Evolutionary conservation across 768 basidiomycete species (phyloP).

Genomic region (Leucocoprinus sp.): DNA sequence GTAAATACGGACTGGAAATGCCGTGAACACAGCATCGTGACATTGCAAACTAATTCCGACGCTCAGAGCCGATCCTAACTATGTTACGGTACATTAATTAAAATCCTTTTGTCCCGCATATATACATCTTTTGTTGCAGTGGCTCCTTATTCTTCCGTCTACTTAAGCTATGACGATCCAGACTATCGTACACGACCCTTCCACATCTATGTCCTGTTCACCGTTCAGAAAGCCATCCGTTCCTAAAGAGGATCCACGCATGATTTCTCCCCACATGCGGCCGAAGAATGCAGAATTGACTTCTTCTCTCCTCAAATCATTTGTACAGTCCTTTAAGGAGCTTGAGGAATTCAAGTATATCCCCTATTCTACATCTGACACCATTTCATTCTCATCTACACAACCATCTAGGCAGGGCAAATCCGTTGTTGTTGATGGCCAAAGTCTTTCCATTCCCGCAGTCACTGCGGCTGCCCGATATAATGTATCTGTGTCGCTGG

Average conservation of each 20-base stretch:
- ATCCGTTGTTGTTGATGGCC: conserved; percentile 58
- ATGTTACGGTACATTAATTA: too few relatives aligned
- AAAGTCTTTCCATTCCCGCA: conserved; percentile 65
- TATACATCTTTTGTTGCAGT: background rate
- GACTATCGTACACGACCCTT: conserved; percentile 1
- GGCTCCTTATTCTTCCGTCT: background rate
- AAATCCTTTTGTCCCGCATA: conserved; percentile 11
- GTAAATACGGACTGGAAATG: too few relatives aligned
- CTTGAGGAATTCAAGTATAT: conserved; percentile 58
- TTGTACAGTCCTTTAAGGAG: conserved; percentile 51
- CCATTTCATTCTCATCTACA: conserved; percentile 1
- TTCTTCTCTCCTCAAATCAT: conserved; percentile 42
- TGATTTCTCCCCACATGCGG: background rate
- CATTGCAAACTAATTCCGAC: too few relatives aligned
- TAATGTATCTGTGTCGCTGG: conserved; percentile 40
- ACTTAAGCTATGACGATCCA: conserved; percentile 3
- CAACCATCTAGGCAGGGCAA: conserved; percentile 44
- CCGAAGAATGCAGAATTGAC: conserved; percentile 11
- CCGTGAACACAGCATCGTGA: too few relatives aligned
- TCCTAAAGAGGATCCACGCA: conserved; percentile 1
- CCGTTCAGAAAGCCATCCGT: background rate
- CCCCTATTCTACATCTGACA: background rate
- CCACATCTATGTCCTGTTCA: background rate
- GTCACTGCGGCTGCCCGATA: conserved; percentile 72
- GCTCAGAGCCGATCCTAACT: too few relatives aligned